These are phyloP conservation scores for Citrus mangshanensis DNA, from an alignment of 345 rosid genomes.

Conservation along the genomic window DNA sequence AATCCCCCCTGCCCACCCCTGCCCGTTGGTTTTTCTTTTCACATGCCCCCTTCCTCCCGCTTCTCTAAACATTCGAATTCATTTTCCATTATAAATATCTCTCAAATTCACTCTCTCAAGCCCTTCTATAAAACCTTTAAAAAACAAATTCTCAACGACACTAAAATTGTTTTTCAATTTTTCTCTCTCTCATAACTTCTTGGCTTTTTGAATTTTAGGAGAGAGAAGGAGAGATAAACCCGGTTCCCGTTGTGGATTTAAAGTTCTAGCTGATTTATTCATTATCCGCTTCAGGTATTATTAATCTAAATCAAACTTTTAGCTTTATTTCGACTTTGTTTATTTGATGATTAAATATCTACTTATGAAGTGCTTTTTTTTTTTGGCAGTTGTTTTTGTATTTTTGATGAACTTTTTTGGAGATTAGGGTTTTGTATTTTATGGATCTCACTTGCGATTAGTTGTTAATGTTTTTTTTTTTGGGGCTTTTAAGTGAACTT, in stretches of 20 bases:
- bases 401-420: not conserved
- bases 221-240: slow-evolving; percentile 19
- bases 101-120: not conserved
- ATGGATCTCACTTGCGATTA: not conserved
- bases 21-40: slow-evolving; percentile 15
- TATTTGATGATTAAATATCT: slow-evolving; percentile 17
- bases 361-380: slow-evolving; percentile 1
- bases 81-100: not conserved
- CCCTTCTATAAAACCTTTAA: not conserved
- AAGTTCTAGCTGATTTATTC: slow-evolving; percentile 1
- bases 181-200: not conserved
- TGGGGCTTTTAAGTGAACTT: not conserved
- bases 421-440: not conserved
- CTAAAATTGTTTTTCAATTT: not conserved
- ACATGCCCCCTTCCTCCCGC: slow-evolving; percentile 49
- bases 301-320: not conserved
- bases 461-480: not conserved
- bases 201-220: not conserved
- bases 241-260: slow-evolving; percentile 5
- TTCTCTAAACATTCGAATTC: slow-evolving; percentile 58
- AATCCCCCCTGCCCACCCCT: slow-evolving; percentile 16
- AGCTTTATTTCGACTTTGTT: slow-evolving; percentile 1
- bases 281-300: slow-evolving; percentile 23
- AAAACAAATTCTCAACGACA: not conserved
- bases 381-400: slow-evolving; percentile 7